phyloP scores from a whole-genome alignment of 2,329 filamentous ascomycete species.

The Cladobotryum protrusum region DNA sequence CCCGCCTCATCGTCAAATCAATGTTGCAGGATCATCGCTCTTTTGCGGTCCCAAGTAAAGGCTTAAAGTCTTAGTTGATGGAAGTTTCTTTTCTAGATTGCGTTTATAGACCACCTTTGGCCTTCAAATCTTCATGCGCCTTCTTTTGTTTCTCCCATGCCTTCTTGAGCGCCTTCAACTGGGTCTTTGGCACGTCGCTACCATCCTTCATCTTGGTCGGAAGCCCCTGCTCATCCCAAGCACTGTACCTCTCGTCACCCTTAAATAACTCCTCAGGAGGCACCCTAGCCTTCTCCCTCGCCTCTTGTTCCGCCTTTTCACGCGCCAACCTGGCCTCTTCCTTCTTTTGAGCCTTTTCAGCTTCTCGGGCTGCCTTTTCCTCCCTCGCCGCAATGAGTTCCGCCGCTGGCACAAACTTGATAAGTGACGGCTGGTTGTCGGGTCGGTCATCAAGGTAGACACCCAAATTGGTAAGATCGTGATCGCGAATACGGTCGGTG shows the following conservation, averaged over 20 bases:
- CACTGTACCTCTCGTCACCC: constrained; percentile 55
- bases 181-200: constrained; percentile 72
- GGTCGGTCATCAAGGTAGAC: constrained; percentile 82
- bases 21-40: too few relatives aligned
- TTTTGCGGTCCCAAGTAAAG: too few relatives aligned
- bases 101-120: constrained; percentile 20
- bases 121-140: constrained; percentile 56
- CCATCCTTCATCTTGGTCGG: constrained; percentile 73
- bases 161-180: constrained; percentile 77
- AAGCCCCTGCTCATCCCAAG: constrained; percentile 77
- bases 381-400: constrained; percentile 53
- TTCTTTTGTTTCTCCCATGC: constrained; percentile 90
- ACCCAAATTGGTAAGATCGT: constrained; percentile 71
- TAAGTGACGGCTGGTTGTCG: constrained; percentile 62
- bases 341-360: constrained; percentile 51
- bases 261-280: constrained; percentile 52
- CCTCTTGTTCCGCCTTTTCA: constrained; percentile 47
- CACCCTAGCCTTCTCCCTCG: constrained; percentile 52
- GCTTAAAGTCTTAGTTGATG: too few relatives aligned
- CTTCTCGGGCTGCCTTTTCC: constrained; percentile 54
- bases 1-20: too few relatives aligned
- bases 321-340: constrained; percentile 47
- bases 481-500: constrained; percentile 75
- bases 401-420: constrained; percentile 56
- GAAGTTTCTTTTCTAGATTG: too few relatives aligned